Evolutionary conservation across 495 filamentous ascomycete genomes (phyloP), one percentile per base, ranked within the genome.

Genomic region (Penicillium odoratum): DNA sequence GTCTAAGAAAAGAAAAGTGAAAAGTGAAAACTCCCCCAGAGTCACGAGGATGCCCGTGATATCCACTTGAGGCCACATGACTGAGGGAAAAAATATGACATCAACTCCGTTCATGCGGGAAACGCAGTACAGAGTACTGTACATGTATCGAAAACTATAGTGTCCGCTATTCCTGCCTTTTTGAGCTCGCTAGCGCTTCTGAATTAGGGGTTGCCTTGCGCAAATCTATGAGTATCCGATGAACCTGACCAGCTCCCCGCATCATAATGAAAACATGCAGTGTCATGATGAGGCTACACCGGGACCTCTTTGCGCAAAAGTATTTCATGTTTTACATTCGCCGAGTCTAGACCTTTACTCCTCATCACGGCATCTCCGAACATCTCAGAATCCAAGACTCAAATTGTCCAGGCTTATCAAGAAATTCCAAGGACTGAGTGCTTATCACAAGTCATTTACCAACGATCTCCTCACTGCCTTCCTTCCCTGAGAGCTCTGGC

Each of bases 391-490:
- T 28, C 28, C 47, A 15, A 49, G 29, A 10, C 21, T 21, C 21
- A 21, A 21, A 21, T 21, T 7, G 43, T 26, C 43, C 43, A 21
- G 43, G 18, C 1, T 18, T 43, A 43, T 16, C 13, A 40, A 40
- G 7, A 40, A 6, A 40, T 31, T 6, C 8, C 52, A 55, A 47
- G 52, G 57, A 68, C 60, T 64, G 63, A 66, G 63, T 58, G 63
- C 63, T 64, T 62, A 64, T 64, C 60, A 61, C 8, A 56, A 59
- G 58, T 67, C 51, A 48, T 42, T 51, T 50, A 36, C 21, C 46
- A 59, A 57, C 49, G 31, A 51, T 34, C 34, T 18, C 65, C 53
- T 56, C 57, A 16, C 38, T 57, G 47, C 60, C 25, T 53, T 47
- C 29, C 49, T 54, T 47, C 29, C 49, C 51, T 30, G 31, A 40